Evolutionary conservation across 352 stramenopile species (phyloP), one percentile per base, ranked within the genome.

Genomic region (Pythium aristosporum): DNA sequence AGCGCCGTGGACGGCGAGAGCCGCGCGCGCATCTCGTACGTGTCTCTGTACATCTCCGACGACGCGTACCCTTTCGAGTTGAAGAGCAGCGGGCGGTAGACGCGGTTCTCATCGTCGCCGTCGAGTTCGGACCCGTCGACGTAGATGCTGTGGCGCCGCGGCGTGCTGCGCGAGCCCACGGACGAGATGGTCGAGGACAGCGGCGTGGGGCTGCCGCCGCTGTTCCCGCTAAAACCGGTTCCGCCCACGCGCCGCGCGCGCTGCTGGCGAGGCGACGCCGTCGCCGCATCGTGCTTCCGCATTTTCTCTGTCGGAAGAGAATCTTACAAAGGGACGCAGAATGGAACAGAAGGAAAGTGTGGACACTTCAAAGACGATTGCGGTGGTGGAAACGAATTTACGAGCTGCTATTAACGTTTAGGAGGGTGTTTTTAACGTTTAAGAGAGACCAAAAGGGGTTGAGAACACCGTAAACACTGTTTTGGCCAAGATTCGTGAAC

Each of bases 61-160:
- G 82, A 92, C 57, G 84, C 81, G 50, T 95, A 95, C 10, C 82
- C 86, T 25, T 74, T 86, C 23, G 85, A 90, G 21, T 88, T 68
- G 72, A 94, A 94, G 32, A 94, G 71, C 50, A 94, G 65, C 20
- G 85, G 85, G 1, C 83, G 82, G 32, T 94, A 91, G n/a, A 94
- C 82, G 41, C 71, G 74, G 61, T 75, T 61, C 34, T 80, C 73
- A 15, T 59, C 59, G 43, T 88, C 54, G n/a, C 57, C 53, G 21
- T 50, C 74, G 32, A 87, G 52, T 13, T 61, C 66, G 18, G 36
- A 20, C 25, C 59, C 41, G 54, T 63, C 63, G 50, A 46, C 48
- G 51, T 66, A 60, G 43, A 57, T 15, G 44, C 57, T 23, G 25
- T 28, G 47, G 16, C 57, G 56, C 16, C 54, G 58, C 44, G 54